These are phyloP conservation scores for Trichoderma citrinoviride DNA, from an alignment of 2,329 filamentous ascomycete species.

Conservation along the genomic window DNA sequence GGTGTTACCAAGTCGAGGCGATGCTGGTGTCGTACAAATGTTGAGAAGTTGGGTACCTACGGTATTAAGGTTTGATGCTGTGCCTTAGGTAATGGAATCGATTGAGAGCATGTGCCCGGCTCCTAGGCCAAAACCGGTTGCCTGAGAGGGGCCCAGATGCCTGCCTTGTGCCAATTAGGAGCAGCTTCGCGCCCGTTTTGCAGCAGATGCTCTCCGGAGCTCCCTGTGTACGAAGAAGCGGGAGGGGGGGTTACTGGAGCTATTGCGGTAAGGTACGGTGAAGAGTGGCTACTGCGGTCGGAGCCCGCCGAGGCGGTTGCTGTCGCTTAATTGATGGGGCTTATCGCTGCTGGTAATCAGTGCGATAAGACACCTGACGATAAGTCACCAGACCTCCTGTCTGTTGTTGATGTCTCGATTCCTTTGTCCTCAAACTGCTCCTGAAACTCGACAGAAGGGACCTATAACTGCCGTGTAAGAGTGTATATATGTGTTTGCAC, in stretches of 20 bases:
- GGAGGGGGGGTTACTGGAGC: neutral
- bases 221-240: neutral
- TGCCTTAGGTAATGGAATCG: conserved; percentile 9
- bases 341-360: neutral
- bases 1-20: neutral
- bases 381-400: neutral
- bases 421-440: too few relatives aligned
- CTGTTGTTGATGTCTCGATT: too few relatives aligned
- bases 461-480: too few relatives aligned
- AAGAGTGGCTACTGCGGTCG: neutral
- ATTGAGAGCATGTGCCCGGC: neutral
- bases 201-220: neutral
- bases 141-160: neutral
- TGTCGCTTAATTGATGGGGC: neutral
- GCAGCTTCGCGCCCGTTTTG: neutral
- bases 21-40: neutral
- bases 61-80: neutral
- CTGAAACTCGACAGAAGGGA: too few relatives aligned
- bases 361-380: neutral
- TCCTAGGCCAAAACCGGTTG: neutral
- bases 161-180: neutral
- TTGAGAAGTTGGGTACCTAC: neutral
- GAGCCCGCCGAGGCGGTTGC: neutral
- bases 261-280: neutral
- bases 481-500: neutral